Base-by-base conservation (phyloP, 2,329 filamentous ascomycete genomes). In the Exophiala oligosperma region DNA sequence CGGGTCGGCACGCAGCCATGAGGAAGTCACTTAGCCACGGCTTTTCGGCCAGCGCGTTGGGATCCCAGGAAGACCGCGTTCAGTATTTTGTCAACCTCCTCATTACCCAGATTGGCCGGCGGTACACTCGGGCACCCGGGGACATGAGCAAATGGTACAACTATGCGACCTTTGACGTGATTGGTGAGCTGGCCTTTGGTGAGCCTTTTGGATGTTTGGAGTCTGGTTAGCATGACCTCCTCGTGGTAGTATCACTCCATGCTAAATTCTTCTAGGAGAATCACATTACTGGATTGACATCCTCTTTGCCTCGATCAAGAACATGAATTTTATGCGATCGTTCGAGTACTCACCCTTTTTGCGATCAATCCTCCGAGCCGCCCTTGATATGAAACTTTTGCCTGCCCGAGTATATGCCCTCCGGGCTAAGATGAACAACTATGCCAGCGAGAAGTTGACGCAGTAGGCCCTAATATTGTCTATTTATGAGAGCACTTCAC, bases 51-150 rank as follows among this genome's bases (percentile, higher is more conserved):
- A 43, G n/a, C 23, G 72, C 74, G 1, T 52, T 80, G 14, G 65
- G 66, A 4, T 70, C 72, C 11, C 77, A 77, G 56, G 75, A 75
- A 52, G 55, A 65, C 1, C 17, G 65, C 3, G 40, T 67, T 24
- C 35, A 59, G 28, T 17, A 17, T 23, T 67, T 62, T 40, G 38
- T 63, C 41, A 46, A 54, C 24, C 49, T 60, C 9, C 49, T 66
- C 1, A 52, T 65, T 14, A 49, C 12, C 12, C 14, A 21, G 38
- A 49, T 41, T 8, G 28, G 8, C 32, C 4, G 32, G 17, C 49
- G 29, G 17, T 52, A 52, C 35, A 40, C n/a, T 9, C 7, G 5
- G 6, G 35, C 37, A 11, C 24, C 50, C 2, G 47, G 54, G 9
- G 51, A 64, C 49, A 51, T 63, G 47, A 53, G 52, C 6, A 47